Evolutionary conservation across 805 yeast species (phyloP), one percentile per base, ranked within the genome.

Genomic region (Teunomyces atbi): DNA sequence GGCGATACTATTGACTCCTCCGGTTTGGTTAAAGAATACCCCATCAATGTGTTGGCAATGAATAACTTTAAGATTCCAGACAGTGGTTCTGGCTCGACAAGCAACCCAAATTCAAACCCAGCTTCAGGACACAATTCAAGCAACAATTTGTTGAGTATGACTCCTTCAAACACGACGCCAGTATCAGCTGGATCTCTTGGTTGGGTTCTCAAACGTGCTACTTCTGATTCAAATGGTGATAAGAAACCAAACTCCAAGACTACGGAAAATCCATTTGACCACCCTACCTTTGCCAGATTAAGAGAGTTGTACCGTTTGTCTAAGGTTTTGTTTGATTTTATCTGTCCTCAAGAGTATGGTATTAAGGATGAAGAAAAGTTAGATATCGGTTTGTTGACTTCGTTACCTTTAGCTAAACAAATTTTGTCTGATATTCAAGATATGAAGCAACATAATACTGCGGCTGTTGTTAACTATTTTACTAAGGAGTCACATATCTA

Each of bases 331-430:
- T 94, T 94, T 70, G 99, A 94, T 67, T 94, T 92, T 61, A 90
- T 94, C 41, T 94, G 98, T 67, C 99, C 99, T 7, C 98, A 94
- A 65, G 99, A 94, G 62, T 94, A 94, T 62, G 99, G 99, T 52
- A 94, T 94, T 56, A 89, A 91, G 53, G 96, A 90, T 60, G 84
- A 86, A 58, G 99, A 94, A 65, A 94, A 94, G 62, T 77, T 94
- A 49, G 99, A 94, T 62, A 94, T 94, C 69, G 99, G 99, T 4
- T 72, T 94, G 47, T 73, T 94, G 56, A 94, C 99, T 0, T 89
- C 97, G 2, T 76, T 94, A 58, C 99, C 99, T 1, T 76, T 94
- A 56, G 95, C 97, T 1, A 87, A 83, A 63, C 96, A 89, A 66
- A 86, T 94, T 33, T 65, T 94, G 42, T 71, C 76, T 28, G 98